Conservation (phyloP, 1,139 yeast genomes). For the Hyphopichia fennica region DNA sequence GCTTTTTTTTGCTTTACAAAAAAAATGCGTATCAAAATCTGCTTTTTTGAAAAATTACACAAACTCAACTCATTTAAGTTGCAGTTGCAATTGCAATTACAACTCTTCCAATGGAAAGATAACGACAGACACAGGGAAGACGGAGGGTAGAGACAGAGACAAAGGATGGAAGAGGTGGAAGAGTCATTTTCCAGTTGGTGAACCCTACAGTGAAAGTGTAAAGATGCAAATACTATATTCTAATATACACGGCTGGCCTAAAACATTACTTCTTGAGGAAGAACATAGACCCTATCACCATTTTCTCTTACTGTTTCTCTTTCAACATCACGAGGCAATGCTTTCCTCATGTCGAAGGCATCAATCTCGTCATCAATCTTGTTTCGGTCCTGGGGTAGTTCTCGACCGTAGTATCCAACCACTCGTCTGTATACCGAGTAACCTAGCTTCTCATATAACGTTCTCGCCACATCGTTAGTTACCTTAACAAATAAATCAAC, state of each 20-base stretch:
- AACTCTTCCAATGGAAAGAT: too few species aligned
- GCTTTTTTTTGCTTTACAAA: not conserved
- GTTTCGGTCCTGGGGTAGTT: slow-evolving; percentile 46
- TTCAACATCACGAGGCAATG: slow-evolving; percentile 55
- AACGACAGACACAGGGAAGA: too few species aligned
- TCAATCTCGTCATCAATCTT: slow-evolving; percentile 65
- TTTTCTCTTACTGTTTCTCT: slow-evolving; percentile 53
- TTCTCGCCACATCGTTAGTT: slow-evolving; percentile 76
- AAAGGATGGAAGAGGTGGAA: too few species aligned
- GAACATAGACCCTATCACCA: slow-evolving; percentile 58
- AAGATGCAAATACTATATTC: not conserved
- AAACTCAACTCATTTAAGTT: not conserved
- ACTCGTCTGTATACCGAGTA: slow-evolving; percentile 85
- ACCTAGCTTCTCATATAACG: slow-evolving; percentile 81
- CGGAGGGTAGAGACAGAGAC: too few species aligned
- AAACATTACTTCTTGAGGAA: slow-evolving; percentile 62
- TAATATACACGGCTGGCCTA: slow-evolving; percentile 13
- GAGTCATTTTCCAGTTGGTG: too few species aligned
- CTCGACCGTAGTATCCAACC: slow-evolving; percentile 77
- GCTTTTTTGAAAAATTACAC: not conserved
- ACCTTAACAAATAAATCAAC: slow-evolving; percentile 90
- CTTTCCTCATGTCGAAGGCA: slow-evolving; percentile 84
- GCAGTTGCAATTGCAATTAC: not conserved
- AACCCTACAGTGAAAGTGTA: too few species aligned
- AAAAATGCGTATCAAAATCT: not conserved